Evolutionary conservation across 1,284 basidiomycete genomes (phyloP).

Genomic region (Ceratobasidium sp.): DNA sequence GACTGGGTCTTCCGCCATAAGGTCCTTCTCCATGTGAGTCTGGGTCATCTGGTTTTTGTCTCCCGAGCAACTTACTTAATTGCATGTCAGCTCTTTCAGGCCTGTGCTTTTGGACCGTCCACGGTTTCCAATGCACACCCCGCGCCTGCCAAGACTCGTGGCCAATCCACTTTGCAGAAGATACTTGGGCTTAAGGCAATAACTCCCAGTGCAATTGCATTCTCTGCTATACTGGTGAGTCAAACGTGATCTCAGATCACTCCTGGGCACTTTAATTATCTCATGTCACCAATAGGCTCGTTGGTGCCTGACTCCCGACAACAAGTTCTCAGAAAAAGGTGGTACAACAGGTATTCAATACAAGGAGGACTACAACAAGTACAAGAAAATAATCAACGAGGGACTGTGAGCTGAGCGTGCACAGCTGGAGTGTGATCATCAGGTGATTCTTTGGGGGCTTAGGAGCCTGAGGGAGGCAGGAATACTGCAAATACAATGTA

Average conservation of each 20-base stretch:
- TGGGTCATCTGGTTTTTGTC: background rate
- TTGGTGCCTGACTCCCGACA: background rate
- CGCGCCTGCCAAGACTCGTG: background rate
- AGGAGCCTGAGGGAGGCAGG: too few species aligned
- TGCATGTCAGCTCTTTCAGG: background rate
- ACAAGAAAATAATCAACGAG: background rate
- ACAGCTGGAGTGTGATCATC: too few species aligned
- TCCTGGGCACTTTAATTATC: background rate
- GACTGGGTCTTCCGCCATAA: background rate
- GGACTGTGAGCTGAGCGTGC: background rate
- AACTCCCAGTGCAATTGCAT: background rate
- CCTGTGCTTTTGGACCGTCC: background rate
- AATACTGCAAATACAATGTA: too few species aligned
- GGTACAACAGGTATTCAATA: background rate
- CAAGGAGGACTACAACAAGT: background rate
- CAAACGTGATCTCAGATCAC: background rate
- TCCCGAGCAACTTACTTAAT: too few species aligned
- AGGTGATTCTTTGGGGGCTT: too few species aligned
- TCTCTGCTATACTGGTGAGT: background rate
- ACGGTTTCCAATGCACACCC: background rate
- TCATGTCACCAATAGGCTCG: background rate
- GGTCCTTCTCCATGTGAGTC: background rate
- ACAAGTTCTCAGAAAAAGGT: background rate
- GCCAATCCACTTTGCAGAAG: background rate
- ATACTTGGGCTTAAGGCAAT: background rate